phyloP scores from a whole-genome alignment of 352 stramenopile species.

The Phytophthora lateralis region DNA sequence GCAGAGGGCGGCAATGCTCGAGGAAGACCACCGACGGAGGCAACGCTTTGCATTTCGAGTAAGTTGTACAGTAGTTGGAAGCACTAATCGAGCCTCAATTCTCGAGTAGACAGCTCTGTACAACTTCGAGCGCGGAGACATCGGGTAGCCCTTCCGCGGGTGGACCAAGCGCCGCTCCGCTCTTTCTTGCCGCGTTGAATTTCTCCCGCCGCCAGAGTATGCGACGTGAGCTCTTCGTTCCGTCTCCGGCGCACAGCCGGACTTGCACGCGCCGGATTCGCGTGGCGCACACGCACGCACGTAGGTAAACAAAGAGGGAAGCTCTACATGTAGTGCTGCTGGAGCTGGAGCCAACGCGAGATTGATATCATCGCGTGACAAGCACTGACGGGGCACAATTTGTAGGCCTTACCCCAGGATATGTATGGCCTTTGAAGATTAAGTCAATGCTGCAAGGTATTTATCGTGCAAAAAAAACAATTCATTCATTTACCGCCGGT shows the following conservation, averaged over 20 bases:
- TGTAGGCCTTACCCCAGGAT: too few species aligned
- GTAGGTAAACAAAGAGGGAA: conserved; percentile 25
- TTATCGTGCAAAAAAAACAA: background rate
- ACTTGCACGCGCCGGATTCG: conserved; percentile 14
- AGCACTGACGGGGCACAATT: too few species aligned
- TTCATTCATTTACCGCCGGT: background rate
- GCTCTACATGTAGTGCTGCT: background rate
- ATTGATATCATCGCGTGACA: too few species aligned
- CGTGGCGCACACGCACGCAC: conserved; percentile 26
- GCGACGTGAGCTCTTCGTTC: conserved; percentile 29
- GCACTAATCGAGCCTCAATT: conserved; percentile 1
- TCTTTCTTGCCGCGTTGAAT: conserved; percentile 8
- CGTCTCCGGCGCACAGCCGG: conserved; percentile 20
- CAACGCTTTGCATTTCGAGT: conserved; percentile 15
- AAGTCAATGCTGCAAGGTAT: background rate
- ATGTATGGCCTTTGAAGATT: too few species aligned
- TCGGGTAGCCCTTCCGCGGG: background rate
- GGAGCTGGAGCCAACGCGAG: too few species aligned
- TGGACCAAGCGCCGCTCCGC: conserved; percentile 11
- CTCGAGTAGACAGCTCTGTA: conserved; percentile 1
- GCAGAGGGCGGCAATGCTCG: background rate
- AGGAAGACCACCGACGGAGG: background rate
- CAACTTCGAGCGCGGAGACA: background rate
- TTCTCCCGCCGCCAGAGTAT: conserved; percentile 11
- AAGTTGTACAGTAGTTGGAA: background rate